Evolutionary conservation across 2,329 filamentous ascomycete species (phyloP), one percentile per base, ranked within the genome.

Genomic region (Epichloe amarillans): DNA sequence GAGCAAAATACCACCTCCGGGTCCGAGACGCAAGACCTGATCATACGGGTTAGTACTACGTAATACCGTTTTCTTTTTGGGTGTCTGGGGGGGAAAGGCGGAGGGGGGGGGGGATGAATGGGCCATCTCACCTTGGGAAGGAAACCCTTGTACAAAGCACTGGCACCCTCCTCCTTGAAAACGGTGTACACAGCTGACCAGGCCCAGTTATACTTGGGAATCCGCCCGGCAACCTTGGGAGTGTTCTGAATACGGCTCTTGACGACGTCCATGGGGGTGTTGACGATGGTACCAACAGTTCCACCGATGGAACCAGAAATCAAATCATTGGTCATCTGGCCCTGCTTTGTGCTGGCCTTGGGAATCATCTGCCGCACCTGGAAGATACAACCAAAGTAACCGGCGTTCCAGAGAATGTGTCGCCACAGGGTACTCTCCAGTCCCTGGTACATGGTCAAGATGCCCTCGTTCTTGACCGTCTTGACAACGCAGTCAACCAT

Each of bases 171-270:
- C 72, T 98, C 93, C 71, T 81, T 88, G 70, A 88, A 83, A 54
- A 98, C 88, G 7, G 87, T 93, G 51, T 79, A 83, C 47, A 96
- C 75, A 21, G 88, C 83, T 45, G 88, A 87, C 80, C 84, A 95
- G 35, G 93, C 93, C 93, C 93, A 98, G 79, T 97, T 96, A 75
- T 98, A 98, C 78, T 98, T 98, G 64, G 87, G 87, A 21, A 82
- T 71, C 50, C 79, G 75, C 5, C 93, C 93, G n/a, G 85, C 67
- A 39, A 95, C 73, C 75, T 86, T 91, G 58, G 86, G 77, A 51
- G 81, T 88, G 72, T 98, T 98, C 71, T 98, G 93, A 59, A 98
- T 98, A 56, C 93, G 84, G 58, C 87, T 94, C 80, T 98, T 98
- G 72, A 97, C 90, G 19, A 97, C 91, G 63, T 97, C 90, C 81